These are phyloP conservation scores for Citrus sp. DNA, from an alignment of 345 rosid species.

Conservation along the genomic window DNA sequence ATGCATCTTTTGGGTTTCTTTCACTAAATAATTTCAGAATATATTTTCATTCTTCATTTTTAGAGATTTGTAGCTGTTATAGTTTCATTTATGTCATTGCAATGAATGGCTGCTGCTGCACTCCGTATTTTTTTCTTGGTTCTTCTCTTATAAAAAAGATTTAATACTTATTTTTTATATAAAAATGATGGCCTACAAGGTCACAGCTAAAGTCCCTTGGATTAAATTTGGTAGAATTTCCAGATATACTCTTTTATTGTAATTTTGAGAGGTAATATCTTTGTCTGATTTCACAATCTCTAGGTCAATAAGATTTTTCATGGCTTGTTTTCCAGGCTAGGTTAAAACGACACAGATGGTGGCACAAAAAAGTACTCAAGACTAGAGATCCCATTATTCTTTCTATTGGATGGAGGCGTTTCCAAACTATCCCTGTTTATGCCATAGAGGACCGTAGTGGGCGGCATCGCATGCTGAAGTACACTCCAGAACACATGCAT, in stretches of 20 bases:
- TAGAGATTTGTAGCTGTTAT: neutral
- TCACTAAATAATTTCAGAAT: neutral
- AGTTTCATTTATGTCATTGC: neutral
- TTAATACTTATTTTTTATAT: neutral
- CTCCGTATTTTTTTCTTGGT: neutral
- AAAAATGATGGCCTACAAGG: neutral
- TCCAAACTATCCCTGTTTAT: constrained; percentile 80
- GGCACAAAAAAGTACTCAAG: constrained; percentile 88
- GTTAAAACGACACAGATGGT: constrained; percentile 71
- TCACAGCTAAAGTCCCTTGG: neutral
- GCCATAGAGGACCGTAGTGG: constrained; percentile 83
- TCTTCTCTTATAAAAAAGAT: neutral
- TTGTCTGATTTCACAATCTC: neutral
- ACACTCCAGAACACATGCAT: constrained; percentile 93
- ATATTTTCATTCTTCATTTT: neutral
- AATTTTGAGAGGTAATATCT: neutral
- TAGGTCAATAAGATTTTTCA: neutral
- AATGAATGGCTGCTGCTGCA: neutral
- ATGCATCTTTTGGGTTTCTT: neutral
- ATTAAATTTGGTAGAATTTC: neutral
- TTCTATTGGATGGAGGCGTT: constrained; percentile 94
- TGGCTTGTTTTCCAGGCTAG: constrained; percentile 48
- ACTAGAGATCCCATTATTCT: constrained; percentile 85
- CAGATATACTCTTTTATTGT: neutral
- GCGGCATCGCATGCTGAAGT: constrained; percentile 91